phyloP scores from a whole-genome alignment of 495 filamentous ascomycete genomes.

The Darksidea phi region DNA sequence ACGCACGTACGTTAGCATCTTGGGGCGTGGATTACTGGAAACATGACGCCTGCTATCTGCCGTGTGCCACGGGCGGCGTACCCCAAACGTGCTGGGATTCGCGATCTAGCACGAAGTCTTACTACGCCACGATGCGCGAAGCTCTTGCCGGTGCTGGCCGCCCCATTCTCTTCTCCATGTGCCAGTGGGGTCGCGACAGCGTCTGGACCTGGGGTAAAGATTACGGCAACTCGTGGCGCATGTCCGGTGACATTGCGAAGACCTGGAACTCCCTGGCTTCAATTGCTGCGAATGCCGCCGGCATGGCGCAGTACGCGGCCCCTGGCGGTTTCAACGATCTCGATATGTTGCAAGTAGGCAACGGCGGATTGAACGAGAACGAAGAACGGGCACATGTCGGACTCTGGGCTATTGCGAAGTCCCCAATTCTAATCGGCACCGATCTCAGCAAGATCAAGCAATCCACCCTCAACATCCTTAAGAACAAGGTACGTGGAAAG shows the following conservation, averaged over 20 bases:
- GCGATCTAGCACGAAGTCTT: constrained; percentile 20
- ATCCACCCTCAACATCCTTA: constrained; percentile 45
- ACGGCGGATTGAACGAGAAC: constrained; percentile 4
- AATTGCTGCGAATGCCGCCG: constrained; percentile 23
- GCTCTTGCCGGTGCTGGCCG: constrained; percentile 21
- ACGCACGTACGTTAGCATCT: constrained; percentile 47
- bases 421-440: constrained; percentile 55
- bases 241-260: constrained; percentile 27
- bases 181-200: constrained; percentile 34
- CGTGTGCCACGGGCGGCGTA: constrained; percentile 20
- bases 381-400: constrained; percentile 53
- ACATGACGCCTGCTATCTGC: constrained; percentile 37
- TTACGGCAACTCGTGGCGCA: constrained; percentile 34
- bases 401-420: constrained; percentile 59
- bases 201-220: constrained; percentile 29
- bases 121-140: constrained; percentile 27
- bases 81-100: constrained; percentile 5
- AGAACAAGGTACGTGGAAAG: constrained; percentile 38
- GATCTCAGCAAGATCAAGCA: constrained; percentile 44
- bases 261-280: constrained; percentile 23
- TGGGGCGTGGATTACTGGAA: constrained; percentile 47
- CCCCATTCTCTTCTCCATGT: constrained; percentile 23
- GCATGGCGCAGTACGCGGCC: constrained; percentile 40
- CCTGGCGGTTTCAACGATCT: constrained; percentile 35
- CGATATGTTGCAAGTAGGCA: constrained; percentile 44